A percentile compares a stretch with the other conserved stretches of the same genome.
These are phyloP conservation scores for Dioscorea alata DNA, from an alignment of 106 monocot species.

Conservation along the genomic window DNA sequence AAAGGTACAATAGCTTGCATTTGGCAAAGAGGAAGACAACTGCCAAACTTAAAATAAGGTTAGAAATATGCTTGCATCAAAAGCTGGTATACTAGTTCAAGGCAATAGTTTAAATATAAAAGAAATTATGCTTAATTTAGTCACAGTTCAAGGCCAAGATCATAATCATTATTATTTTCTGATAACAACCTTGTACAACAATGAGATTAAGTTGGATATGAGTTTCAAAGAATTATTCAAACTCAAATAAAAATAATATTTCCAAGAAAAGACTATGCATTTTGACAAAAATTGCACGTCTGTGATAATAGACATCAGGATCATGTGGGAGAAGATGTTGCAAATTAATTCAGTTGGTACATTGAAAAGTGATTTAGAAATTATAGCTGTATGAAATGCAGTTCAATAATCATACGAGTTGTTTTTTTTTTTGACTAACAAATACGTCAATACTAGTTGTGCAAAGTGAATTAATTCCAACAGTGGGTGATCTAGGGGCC, in stretches of 20 bases:
- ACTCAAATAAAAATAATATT: too few species aligned
- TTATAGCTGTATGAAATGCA: background rate
- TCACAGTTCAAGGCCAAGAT: too few species aligned
- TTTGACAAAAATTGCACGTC: background rate
- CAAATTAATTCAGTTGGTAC: background rate
- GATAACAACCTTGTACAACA: too few species aligned
- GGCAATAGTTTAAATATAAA: too few species aligned
- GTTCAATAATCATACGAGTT: background rate
- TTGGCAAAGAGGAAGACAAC: constrained; percentile 31
- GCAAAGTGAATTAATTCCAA: background rate
- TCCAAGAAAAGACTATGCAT: background rate
- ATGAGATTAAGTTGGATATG: too few species aligned
- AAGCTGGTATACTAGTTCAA: too few species aligned
- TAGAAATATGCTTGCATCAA: too few species aligned
- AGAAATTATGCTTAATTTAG: too few species aligned
- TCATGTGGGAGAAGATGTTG: background rate
- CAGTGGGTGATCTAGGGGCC: too few species aligned
- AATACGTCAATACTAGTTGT: background rate
- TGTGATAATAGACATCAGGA: background rate
- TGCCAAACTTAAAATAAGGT: background rate
- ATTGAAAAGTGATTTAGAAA: background rate
- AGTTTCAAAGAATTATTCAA: too few species aligned
- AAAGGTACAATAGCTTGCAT: constrained; percentile 46
- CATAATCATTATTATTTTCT: too few species aligned
- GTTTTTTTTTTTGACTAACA: background rate